Percentiles rank a stretch among this genome's conserved stretches.
phyloP scores from a whole-genome alignment of 345 rosid genomes.

The Excoecaria agallocha region DNA sequence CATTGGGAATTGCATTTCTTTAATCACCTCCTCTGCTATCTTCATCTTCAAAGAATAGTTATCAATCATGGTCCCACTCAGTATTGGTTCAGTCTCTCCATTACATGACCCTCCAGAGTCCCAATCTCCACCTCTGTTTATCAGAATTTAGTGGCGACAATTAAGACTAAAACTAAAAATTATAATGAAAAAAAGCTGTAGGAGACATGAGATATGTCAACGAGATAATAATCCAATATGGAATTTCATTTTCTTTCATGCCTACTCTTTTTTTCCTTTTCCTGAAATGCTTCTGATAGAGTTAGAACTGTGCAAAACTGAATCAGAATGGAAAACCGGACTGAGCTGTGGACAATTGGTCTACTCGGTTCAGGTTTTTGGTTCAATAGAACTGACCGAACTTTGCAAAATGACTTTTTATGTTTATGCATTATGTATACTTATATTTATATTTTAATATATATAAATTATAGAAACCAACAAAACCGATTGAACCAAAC shows the following conservation, averaged over 20 bases:
- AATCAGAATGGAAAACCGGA: background rate
- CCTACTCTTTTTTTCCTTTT: background rate
- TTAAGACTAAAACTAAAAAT: background rate
- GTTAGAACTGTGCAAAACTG: background rate
- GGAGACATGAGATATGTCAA: background rate
- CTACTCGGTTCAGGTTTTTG: background rate
- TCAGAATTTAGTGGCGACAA: background rate
- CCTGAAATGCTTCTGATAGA: background rate
- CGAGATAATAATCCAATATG: too few species aligned
- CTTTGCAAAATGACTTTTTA: too few species aligned
- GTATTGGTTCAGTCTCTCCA: slow-evolving; percentile 69
- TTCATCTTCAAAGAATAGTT: slow-evolving; percentile 82
- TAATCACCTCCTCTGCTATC: slow-evolving; percentile 75
- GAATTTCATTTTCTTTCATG: too few species aligned
- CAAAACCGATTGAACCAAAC: too few species aligned
- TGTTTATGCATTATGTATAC: too few species aligned
- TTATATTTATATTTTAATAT: too few species aligned
- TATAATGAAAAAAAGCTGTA: background rate
- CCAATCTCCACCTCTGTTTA: slow-evolving; percentile 91
- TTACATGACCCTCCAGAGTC: slow-evolving; percentile 89
- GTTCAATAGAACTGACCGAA: too few species aligned
- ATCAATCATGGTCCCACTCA: slow-evolving; percentile 54
- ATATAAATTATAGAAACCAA: too few species aligned
- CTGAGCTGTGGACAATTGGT: background rate
- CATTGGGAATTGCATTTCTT: slow-evolving; percentile 54